Base-by-base conservation (phyloP, 306 rosid species). In the Pyrus bretschneideri region DNA sequence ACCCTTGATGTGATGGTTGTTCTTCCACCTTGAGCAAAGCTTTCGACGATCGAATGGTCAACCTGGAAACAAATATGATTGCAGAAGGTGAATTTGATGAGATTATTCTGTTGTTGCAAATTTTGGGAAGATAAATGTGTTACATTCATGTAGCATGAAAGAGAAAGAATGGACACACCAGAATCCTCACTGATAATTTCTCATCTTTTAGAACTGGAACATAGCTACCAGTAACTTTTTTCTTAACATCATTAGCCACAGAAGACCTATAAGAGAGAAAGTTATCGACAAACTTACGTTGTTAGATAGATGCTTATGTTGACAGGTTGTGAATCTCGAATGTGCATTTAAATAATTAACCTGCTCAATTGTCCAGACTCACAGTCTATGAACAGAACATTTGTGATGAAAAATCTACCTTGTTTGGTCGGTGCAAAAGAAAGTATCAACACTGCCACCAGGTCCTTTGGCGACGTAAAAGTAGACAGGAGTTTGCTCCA, bases 11-110 rank as follows among this genome's bases (percentile, higher is more conserved):
- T 76, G 59, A 92, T 86, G 69, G 89, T 81, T 2, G 89, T 87
- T 80, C 98, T 88, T 82, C 98, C 98, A 52, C 96, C 97, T 89
- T 90, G 98, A 54, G 83, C 96, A 83, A 89, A 94, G 85, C 95
- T 92, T 85, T 94, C 98, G 30, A 94, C 85, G 15, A 89, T 82
- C 8, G 98, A 94, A 81, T 92, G 98, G 75, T 94, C 98, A 83
- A 31, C 33, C 33, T 31, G 33, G 33, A 31, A 31, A 31, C 33
- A 31, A 31, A 31, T 4, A 31, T 31, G 33, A 31, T 31, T 31
- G 33, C 33, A 31, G 33, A 31, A 31, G 33, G 33, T 31, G 33
- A 31, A 31, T 31, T 31, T 31, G 33, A 31, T 31, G 33, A 31
- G 33, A 31, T 25, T 25, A 25, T 25, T 25, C 27, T 31, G 33